Percentiles rank a stretch among this genome's conserved stretches.
These are phyloP conservation scores for Agarophyton chilense DNA, from an alignment of 23 red algal genomes.

Conservation along the genomic window DNA sequence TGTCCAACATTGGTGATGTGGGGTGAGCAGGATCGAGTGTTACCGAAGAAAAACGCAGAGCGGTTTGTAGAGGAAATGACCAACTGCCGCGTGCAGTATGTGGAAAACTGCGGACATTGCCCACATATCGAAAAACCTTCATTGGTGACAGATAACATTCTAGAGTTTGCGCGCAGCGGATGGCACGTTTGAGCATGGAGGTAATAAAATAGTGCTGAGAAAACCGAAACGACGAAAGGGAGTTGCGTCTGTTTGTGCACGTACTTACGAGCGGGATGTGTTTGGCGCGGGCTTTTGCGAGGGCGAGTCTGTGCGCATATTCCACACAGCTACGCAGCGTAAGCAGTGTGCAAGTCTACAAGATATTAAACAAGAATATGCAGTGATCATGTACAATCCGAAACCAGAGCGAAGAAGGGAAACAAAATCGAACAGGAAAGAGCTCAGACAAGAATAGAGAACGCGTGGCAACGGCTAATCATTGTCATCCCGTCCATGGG, in stretches of 20 bases:
- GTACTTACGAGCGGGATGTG: not conserved
- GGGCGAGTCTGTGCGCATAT: not conserved
- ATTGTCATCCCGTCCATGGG: constrained; percentile 30
- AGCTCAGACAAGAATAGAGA: not conserved
- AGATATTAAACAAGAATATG: constrained; percentile 42
- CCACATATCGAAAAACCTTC: constrained; percentile 73
- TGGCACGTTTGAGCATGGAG: not conserved
- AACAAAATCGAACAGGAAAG: not conserved
- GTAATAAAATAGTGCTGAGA: not conserved
- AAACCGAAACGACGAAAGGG: constrained; percentile 29
- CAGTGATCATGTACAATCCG: constrained; percentile 37
- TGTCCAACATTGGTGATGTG: constrained; percentile 77
- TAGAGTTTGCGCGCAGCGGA: constrained; percentile 37
- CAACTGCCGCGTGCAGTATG: constrained; percentile 34
- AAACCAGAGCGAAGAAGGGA: not conserved
- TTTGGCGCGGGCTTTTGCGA: not conserved
- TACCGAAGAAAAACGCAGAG: constrained; percentile 57
- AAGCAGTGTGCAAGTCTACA: constrained; percentile 19
- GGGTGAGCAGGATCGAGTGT: constrained; percentile 76
- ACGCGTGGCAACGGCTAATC: not conserved
- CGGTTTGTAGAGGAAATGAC: constrained; percentile 36
- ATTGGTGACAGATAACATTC: constrained; percentile 41
- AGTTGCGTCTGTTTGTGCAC: constrained; percentile 2
- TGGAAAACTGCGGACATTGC: constrained; percentile 67
- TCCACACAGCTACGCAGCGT: not conserved